Evolutionary conservation across 305 asterid genomes (phyloP).

Genomic region (Petunia hybrid): DNA sequence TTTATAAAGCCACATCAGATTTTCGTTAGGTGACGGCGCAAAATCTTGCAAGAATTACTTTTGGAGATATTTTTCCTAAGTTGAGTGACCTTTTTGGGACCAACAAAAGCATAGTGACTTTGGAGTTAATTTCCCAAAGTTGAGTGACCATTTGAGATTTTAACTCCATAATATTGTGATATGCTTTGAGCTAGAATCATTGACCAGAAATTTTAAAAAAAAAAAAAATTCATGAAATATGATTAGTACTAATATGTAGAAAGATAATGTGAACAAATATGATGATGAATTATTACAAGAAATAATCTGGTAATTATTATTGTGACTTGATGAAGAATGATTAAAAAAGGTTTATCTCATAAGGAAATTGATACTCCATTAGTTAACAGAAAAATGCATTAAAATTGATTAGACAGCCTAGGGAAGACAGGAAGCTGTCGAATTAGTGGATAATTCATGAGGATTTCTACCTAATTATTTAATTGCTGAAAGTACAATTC

Average conservation of each 20-base stretch:
- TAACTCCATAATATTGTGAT: background rate
- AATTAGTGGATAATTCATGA: constrained; percentile 26
- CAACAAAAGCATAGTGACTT: too few species aligned
- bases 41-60: too few species aligned
- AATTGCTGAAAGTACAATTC: background rate
- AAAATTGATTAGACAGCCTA: constrained; percentile 18
- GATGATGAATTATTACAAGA: background rate
- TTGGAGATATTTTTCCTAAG: too few species aligned
- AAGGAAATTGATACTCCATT: background rate
- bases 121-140: too few species aligned
- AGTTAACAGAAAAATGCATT: background rate
- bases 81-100: too few species aligned
- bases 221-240: background rate
- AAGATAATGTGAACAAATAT: background rate
- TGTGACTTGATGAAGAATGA: constrained; percentile 20
- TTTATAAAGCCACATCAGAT: too few species aligned
- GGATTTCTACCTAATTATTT: constrained; percentile 11
- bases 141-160: too few species aligned
- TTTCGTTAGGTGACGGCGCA: too few species aligned
- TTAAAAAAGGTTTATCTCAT: background rate
- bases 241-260: background rate
- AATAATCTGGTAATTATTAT: background rate
- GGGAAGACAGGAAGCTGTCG: background rate
- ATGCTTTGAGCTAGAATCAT: constrained; percentile 12
- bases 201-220: background rate